Base-by-base conservation (phyloP, 345 rosid genomes). In the Populus ilicifolia region DNA sequence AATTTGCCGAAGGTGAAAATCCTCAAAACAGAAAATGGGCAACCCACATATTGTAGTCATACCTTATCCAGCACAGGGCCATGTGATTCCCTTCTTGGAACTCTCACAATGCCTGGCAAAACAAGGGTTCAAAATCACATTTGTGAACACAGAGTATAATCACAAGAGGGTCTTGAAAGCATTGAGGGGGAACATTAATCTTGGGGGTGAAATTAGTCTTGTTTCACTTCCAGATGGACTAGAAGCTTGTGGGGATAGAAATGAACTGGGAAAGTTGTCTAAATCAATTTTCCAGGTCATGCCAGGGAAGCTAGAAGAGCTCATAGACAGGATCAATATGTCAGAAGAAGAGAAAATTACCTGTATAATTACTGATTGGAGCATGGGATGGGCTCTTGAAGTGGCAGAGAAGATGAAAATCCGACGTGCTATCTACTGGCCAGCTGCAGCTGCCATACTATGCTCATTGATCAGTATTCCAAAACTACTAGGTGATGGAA, bases 11-110 rank as follows among this genome's bases (percentile, higher is more conserved):
- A 33, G 35, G 35, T 33, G 35, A 33, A 33, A 33, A 33, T 33
- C 35, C 27, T 43, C 23, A 1, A 44, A 4, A 9, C 54, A 61
- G 1, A 46, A 48, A 18, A 78, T 41, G 41, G 20, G 21, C 33
- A 74, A 44, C 46, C 68, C 76, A 50, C 66, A 52, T 61, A 70
- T 79, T 33, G 46, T 80, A n/a, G 83, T 48, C 6, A 54, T 75
- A 11, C 79, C 83, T 12, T 54, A 20, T 39, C 79, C 83, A 14
- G 76, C 72, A 29, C 79, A 80, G 43, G 79, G 79, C 38, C 83
- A 80, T 80, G 73, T 79, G 14, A 69, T 79, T 69, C 78, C 82
- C 25, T 25, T 74, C 5, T 61, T 79, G 74, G 54, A 70, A 62
- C 74, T 70, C 5, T 79, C 74, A 10, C 64, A 44, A 13, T 44